Conservation (phyloP, 1,284 basidiomycete species). For the Cutaneotrichosporon cyanovorans region DNA sequence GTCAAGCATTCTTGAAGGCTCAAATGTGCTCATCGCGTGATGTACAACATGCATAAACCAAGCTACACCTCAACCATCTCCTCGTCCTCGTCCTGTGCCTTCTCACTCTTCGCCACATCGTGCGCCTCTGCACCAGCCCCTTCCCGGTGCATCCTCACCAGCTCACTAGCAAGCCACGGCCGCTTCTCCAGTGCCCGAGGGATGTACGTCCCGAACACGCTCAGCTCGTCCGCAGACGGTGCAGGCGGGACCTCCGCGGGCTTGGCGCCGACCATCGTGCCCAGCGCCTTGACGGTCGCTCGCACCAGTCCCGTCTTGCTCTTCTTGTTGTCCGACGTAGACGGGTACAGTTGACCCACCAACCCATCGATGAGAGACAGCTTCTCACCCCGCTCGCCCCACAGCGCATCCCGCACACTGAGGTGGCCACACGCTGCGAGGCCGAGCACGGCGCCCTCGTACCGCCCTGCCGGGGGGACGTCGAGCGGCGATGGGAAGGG, state of each 20-base stretch:
- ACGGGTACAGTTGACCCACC: slow-evolving; percentile 27
- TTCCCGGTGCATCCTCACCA: slow-evolving; percentile 19
- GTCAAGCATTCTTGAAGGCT: no score
- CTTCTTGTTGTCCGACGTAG: slow-evolving; percentile 15
- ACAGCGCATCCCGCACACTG: slow-evolving; percentile 66
- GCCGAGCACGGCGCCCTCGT: slow-evolving; percentile 78
- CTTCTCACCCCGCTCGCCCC: slow-evolving; percentile 28
- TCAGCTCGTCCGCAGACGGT: slow-evolving; percentile 15
- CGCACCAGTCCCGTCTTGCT: slow-evolving; percentile 31
- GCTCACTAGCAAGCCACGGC: slow-evolving; percentile 29
- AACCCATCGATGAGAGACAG: slow-evolving; percentile 28
- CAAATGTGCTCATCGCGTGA: background rate
- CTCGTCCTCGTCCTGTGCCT: slow-evolving; percentile 4
- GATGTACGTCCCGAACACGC: slow-evolving; percentile 26
- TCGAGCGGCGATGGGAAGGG: slow-evolving; percentile 38
- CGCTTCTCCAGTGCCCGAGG: slow-evolving; percentile 29
- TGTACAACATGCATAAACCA: background rate
- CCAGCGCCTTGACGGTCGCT: slow-evolving; percentile 22
- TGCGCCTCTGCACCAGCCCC: background rate
- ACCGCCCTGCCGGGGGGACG: slow-evolving; percentile 53
- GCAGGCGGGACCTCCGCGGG: slow-evolving; percentile 14
- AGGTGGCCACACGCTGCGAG: slow-evolving; percentile 74
- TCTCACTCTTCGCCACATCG: background rate
- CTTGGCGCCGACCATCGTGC: slow-evolving; percentile 15
- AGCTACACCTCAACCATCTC: slow-evolving; percentile 6